These are phyloP conservation scores for Euptelea pleiosperma DNA, from an alignment of 164 flowering plant genomes.

Conservation along the genomic window DNA sequence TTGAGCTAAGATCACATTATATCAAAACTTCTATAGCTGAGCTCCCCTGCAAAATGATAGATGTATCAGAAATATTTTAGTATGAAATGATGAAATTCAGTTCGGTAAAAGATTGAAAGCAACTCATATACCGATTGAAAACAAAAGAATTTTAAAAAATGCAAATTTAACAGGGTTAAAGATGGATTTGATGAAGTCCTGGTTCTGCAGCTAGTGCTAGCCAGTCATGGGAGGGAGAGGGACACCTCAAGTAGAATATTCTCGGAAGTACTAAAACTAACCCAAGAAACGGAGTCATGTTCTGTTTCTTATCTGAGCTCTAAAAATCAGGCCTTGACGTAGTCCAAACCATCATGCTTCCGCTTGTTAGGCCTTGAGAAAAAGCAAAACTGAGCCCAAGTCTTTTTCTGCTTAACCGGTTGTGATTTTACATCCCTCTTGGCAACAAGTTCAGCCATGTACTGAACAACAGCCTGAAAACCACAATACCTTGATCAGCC, in stretches of 20 bases:
- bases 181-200: no score
- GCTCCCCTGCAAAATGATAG: slow-evolving; percentile 18
- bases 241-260: neutral
- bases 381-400: slow-evolving; percentile 64
- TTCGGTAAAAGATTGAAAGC: no score
- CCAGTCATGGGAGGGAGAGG: no score
- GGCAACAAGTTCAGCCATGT: slow-evolving; percentile 65
- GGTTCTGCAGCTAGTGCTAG: no score
- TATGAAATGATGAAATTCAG: no score
- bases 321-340: slow-evolving; percentile 34
- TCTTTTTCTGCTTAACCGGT: slow-evolving; percentile 55
- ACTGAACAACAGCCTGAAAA: slow-evolving; percentile 75
- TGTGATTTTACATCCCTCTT: slow-evolving; percentile 47
- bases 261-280: slow-evolving; percentile 5
- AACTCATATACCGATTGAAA: no score
- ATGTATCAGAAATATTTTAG: slow-evolving; percentile 4
- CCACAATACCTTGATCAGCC: slow-evolving; percentile 12
- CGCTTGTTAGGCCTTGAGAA: slow-evolving; percentile 62
- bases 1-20: neutral
- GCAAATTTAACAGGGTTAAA: no score
- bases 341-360: slow-evolving; percentile 47
- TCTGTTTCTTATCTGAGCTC: neutral
- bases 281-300: slow-evolving; percentile 6
- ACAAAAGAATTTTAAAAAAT: neutral
- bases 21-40: slow-evolving; percentile 4